Base-by-base conservation (phyloP, 164 flowering plant genomes). In the Paratinospora sagittata region DNA sequence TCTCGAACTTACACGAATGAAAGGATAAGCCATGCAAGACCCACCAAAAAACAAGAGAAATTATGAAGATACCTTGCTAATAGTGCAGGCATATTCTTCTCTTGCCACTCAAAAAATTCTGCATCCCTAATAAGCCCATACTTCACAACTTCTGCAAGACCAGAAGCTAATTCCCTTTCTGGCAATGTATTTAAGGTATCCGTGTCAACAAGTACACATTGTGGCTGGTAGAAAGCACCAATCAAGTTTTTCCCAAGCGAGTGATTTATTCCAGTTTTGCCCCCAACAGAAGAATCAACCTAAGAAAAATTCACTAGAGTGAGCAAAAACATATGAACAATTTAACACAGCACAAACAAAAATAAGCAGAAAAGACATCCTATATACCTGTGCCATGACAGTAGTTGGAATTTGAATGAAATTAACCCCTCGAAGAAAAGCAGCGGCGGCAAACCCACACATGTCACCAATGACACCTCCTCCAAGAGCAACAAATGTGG, bases 211-310 rank as follows among this genome's bases (percentile, higher is more conserved):
- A 96, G 89, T 57, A 96, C 99, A 81, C 98, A 89, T 66, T 96
- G 99, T 49, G 99, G 99, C 77, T 96, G 99, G 83, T 90, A 96
- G 75, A 96, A 96, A 70, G 99, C 97, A 63, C 99, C 99, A 71
- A 96, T 90, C 84, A 96, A 74, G 78, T 96, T 96, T 80, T 96
- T 96, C 71, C 99, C 99, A 57, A 91, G 88, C 0, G 74, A 85
- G 73, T 93, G 98, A 78, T 96, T 96, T 75, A 96, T 91, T 66
- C 97, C 99, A 43, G 99, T 96, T 81, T 96, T 96, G 0, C 99
- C 99, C 43, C 99, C 99, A 81, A 96, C 99, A 19, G 99, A 96
- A 75, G 99, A 96, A 81, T 96, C 99, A 68, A 96, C 99, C 99
- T 95, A 73, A 58, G 69, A 61, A 17, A 70, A 72, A 68, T 19